phyloP scores from a whole-genome alignment of 805 yeast species.

The Metschnikowia colocasiae region DNA sequence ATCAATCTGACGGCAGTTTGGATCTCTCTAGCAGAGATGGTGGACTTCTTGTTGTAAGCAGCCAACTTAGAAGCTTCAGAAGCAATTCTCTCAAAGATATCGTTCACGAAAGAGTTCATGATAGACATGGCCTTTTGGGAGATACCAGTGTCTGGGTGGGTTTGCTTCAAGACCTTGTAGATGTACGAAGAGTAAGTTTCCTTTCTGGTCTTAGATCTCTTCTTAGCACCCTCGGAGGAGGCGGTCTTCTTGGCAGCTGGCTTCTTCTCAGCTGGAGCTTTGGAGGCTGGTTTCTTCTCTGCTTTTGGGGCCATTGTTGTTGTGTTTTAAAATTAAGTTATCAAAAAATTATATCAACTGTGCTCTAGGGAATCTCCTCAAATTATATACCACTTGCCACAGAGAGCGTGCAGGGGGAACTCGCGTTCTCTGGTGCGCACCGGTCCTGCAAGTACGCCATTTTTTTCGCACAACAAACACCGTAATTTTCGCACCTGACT shows the following conservation, averaged over 20 bases:
- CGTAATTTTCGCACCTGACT: conserved; percentile 9
- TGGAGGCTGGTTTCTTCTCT: conserved; percentile 39
- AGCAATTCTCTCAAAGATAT: conserved; percentile 37
- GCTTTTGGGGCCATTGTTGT: conserved; percentile 35
- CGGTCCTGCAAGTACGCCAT: conserved; percentile 15
- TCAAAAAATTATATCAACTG: conserved; percentile 10
- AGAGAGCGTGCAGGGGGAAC: conserved; percentile 18
- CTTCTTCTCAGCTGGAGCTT: conserved; percentile 40
- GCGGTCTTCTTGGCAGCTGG: conserved; percentile 38
- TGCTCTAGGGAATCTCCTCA: conserved; percentile 16
- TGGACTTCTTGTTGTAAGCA: conserved; percentile 39
- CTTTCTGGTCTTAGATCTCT: conserved; percentile 37
- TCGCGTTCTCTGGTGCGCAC: conserved; percentile 16
- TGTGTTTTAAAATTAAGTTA: conserved; percentile 17
- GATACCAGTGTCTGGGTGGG: conserved; percentile 39
- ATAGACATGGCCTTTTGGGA: conserved; percentile 39
- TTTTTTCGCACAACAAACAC: conserved; percentile 9
- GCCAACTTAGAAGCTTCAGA: conserved; percentile 38
- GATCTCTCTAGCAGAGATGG: conserved; percentile 38
- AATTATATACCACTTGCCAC: conserved; percentile 20
- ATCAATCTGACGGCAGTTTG: conserved; percentile 38
- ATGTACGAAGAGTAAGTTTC: conserved; percentile 38
- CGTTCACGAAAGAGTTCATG: conserved; percentile 39
- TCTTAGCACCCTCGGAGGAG: conserved; percentile 29
- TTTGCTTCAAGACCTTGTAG: conserved; percentile 39